phyloP scores from a whole-genome alignment of 78 protist species.

The Protostelium mycophagum region DNA sequence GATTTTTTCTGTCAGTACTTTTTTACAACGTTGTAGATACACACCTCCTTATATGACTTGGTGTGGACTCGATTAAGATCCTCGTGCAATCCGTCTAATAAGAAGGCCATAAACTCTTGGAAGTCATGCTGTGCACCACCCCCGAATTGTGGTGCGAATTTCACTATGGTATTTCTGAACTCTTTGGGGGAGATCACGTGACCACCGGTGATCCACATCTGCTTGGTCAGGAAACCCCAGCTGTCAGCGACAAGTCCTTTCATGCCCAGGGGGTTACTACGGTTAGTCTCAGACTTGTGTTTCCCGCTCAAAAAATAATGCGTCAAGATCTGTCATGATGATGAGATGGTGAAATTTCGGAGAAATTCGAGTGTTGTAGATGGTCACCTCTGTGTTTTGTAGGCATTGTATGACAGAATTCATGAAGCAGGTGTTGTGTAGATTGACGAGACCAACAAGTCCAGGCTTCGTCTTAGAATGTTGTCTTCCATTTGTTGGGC shows the following conservation, averaged over 20 bases:
- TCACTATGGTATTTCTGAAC: conserved; percentile 67
- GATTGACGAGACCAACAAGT: conserved; percentile 48
- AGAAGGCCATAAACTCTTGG: conserved; percentile 73
- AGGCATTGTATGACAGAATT: conserved; percentile 75
- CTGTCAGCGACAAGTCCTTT: conserved; percentile 76
- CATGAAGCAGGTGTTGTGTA: conserved; percentile 93
- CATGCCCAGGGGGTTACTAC: conserved; percentile 74
- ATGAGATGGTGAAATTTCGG: not conserved
- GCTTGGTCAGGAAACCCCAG: conserved; percentile 64
- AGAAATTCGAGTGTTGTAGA: not conserved
- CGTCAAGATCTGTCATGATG: conserved; percentile 29
- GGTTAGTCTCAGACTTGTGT: conserved; percentile 60
- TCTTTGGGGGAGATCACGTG: conserved; percentile 57
- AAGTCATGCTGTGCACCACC: conserved; percentile 87
- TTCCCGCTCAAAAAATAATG: conserved; percentile 57
- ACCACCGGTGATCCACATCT: conserved; percentile 69
- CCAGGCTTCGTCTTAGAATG: not conserved
- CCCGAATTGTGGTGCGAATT: conserved; percentile 71
- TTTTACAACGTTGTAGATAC: not conserved
- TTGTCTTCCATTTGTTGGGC: not conserved
- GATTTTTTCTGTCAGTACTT: not conserved
- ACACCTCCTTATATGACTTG: conserved; percentile 65
- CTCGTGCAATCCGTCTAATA: conserved; percentile 89
- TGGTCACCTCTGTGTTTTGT: not conserved
- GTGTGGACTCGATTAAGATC: conserved; percentile 66